phyloP scores from a whole-genome alignment of 306 rosid species.

The Sesbania bispinosa region DNA sequence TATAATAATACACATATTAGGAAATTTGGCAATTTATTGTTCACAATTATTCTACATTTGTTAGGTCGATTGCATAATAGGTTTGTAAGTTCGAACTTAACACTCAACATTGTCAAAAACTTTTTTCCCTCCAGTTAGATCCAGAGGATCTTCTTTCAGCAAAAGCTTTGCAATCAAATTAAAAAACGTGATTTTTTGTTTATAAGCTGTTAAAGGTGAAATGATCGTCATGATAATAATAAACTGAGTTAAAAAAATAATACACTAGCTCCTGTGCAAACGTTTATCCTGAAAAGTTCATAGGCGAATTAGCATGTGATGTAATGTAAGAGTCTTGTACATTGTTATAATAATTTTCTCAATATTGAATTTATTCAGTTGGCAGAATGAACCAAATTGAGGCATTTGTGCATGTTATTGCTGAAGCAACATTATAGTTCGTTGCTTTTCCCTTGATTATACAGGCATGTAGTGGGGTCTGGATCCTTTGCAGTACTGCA shows the following conservation, averaged over 20 bases:
- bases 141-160: background rate
- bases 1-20: background rate
- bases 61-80: background rate
- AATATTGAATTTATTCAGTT: too few species aligned
- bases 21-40: background rate
- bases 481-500: too few species aligned
- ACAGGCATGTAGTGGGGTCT: too few species aligned
- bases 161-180: background rate
- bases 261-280: background rate
- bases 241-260: background rate
- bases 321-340: too few species aligned
- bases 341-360: too few species aligned
- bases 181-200: too few species aligned
- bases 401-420: too few species aligned
- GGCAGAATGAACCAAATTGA: too few species aligned
- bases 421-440: too few species aligned
- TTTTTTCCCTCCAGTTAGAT: background rate
- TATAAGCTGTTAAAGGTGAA: too few species aligned
- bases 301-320: background rate
- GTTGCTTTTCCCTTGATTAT: too few species aligned
- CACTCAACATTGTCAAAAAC: background rate
- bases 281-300: background rate
- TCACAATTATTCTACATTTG: background rate
- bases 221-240: background rate
- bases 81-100: background rate